Evolutionary conservation across 2,329 filamentous ascomycete genomes (phyloP).

Genomic region (Hymenoscyphus occultus): DNA sequence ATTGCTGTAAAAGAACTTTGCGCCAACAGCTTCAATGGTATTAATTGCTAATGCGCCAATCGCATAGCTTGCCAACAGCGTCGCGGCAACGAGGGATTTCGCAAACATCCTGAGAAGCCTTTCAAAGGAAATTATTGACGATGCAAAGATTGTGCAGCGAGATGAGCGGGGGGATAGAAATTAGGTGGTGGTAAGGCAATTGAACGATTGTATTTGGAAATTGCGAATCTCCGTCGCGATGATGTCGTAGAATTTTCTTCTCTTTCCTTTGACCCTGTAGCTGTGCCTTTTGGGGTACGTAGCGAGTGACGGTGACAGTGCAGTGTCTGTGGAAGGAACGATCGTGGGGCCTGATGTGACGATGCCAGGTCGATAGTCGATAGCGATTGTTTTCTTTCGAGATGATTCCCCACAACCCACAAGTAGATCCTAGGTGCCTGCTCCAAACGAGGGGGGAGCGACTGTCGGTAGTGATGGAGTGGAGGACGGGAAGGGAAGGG

Average conservation of each 20-base stretch:
- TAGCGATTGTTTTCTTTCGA: not conserved
- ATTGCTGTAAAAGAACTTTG: slow-evolving; percentile 82
- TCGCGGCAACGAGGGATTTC: slow-evolving; percentile 24
- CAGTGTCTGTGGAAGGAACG: not conserved
- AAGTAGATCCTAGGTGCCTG: not conserved
- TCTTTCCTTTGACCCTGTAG: not conserved
- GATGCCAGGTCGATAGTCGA: not conserved
- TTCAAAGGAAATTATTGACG: not conserved
- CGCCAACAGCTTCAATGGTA: slow-evolving; percentile 58
- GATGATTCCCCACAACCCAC: not conserved
- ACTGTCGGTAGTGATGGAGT: not conserved
- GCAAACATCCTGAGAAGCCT: slow-evolving; percentile 25
- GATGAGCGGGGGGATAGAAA: not conserved
- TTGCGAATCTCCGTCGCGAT: not conserved
- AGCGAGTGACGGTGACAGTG: not conserved
- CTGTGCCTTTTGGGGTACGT: not conserved
- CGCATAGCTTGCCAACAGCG: slow-evolving; percentile 29
- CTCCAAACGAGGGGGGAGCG: slow-evolving; percentile 3
- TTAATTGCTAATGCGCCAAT: slow-evolving; percentile 39
- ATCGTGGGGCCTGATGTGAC: not conserved
- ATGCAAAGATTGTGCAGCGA: not conserved
- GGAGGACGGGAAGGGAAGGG: not conserved
- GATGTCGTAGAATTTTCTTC: not conserved
- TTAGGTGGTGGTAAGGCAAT: not conserved
- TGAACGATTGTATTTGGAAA: not conserved